A percentile compares a stretch with the other conserved stretches of the same genome.
Evolutionary conservation across 75 land plant genomes (phyloP).

Genomic region (Cunninghamia lanceolata): DNA sequence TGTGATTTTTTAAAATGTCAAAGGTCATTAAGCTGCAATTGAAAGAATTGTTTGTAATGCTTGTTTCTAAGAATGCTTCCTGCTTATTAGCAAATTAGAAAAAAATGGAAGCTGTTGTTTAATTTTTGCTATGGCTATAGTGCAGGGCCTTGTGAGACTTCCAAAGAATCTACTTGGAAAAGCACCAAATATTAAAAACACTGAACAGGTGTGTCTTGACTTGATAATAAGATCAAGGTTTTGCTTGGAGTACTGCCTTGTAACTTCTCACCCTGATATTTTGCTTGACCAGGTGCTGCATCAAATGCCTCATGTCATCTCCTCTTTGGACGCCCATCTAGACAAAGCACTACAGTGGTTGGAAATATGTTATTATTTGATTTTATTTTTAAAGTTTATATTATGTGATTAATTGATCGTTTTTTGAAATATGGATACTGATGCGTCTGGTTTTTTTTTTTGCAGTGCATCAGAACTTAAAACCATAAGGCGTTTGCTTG

Average conservation of each 20-base stretch:
- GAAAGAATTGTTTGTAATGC: not conserved
- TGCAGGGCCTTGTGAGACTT: conserved; percentile 35
- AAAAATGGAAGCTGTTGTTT: conserved; percentile 1
- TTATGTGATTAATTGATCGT: not conserved
- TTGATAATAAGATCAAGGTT: not conserved
- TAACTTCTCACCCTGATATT: conserved; percentile 5
- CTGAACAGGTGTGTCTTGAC: conserved; percentile 44
- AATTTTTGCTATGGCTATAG: not conserved
- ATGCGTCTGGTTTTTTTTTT: not conserved
- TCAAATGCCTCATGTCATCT: conserved; percentile 74
- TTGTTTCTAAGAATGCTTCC: not conserved
- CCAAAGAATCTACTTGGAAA: conserved; percentile 68
- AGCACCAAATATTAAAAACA: conserved; percentile 51
- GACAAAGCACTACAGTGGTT: conserved; percentile 66
- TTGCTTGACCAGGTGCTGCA: conserved; percentile 45
- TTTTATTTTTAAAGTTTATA: not conserved
- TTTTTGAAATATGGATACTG: not conserved
- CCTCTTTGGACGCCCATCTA: conserved; percentile 70
- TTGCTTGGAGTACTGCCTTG: conserved; percentile 1
- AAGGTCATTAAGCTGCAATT: not conserved
- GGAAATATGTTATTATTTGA: not conserved
- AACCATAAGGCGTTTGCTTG: conserved; percentile 6
- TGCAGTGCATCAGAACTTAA: conserved; percentile 15
- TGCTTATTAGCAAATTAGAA: not conserved
- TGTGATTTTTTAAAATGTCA: not conserved